Evolutionary conservation across 768 basidiomycete species (phyloP).

Genomic region (Suillus variegatus): DNA sequence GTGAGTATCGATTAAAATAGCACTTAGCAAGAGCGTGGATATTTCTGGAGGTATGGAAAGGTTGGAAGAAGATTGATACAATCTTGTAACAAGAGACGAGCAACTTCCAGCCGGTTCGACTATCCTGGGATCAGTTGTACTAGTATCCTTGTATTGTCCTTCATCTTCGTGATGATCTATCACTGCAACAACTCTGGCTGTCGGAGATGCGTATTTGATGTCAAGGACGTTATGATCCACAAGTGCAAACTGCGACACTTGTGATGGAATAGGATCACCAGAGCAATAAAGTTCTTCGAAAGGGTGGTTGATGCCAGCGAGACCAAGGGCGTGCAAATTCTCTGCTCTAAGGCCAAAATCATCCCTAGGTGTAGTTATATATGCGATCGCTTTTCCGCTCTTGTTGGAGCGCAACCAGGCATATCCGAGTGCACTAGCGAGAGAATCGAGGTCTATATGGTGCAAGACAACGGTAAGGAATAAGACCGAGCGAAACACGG

Average conservation of each 20-base stretch:
- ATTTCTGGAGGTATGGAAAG: conserved; percentile 52
- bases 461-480: conserved; percentile 1
- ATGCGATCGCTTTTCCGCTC: conserved; percentile 61
- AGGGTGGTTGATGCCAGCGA: neutral
- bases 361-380: conserved; percentile 65
- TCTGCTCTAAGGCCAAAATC: conserved; percentile 75
- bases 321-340: neutral
- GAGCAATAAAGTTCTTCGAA: conserved; percentile 62
- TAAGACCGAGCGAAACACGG: conserved; percentile 1
- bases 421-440: conserved; percentile 85
- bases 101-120: conserved; percentile 79
- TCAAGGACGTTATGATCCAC: conserved; percentile 89
- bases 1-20: conserved; percentile 85
- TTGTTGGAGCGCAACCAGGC: conserved; percentile 67
- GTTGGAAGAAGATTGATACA: conserved; percentile 19
- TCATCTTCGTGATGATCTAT: conserved; percentile 96
- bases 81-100: conserved; percentile 59
- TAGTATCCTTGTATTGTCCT: conserved; percentile 48
- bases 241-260: conserved; percentile 64
- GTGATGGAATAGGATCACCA: conserved; percentile 51
- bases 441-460: conserved; percentile 78
- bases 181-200: conserved; percentile 65
- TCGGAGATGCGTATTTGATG: conserved; percentile 39
- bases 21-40: conserved; percentile 76
- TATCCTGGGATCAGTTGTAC: conserved; percentile 61